These are phyloP conservation scores for Choiromyces venosus DNA, from an alignment of 495 filamentous ascomycete species.

Conservation along the genomic window DNA sequence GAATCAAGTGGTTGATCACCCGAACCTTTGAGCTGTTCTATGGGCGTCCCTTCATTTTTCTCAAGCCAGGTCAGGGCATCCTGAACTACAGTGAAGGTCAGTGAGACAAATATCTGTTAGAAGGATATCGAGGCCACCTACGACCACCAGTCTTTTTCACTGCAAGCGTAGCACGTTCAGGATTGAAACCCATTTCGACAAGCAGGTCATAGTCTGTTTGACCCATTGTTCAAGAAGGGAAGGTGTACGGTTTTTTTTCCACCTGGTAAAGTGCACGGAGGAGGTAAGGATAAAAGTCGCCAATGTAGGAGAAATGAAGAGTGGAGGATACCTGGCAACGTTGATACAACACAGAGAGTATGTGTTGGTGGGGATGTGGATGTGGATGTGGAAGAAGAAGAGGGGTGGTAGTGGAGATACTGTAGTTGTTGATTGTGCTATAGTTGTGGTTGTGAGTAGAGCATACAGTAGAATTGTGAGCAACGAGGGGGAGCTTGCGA, in stretches of 20 bases:
- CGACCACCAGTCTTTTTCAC: conserved; percentile 69
- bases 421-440: neutral
- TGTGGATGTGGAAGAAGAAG: neutral
- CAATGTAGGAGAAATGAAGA: conserved; percentile 1
- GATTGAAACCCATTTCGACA: conserved; percentile 92
- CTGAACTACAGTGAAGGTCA: conserved; percentile 56
- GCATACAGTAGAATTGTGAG: conserved; percentile 10
- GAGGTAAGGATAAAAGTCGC: neutral
- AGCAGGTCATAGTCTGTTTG: conserved; percentile 59
- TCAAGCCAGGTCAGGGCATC: conserved; percentile 93
- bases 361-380: conserved; percentile 13
- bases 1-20: conserved; percentile 27
- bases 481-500: conserved; percentile 26
- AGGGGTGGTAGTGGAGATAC: neutral
- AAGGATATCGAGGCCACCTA: conserved; percentile 47
- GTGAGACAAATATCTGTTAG: conserved; percentile 23
- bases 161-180: conserved; percentile 70
- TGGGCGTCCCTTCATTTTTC: conserved; percentile 71
- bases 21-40: conserved; percentile 59
- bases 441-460: neutral
- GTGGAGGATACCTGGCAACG: conserved; percentile 4
- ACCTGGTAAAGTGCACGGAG: neutral
- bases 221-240: conserved; percentile 26
- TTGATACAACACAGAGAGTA: conserved; percentile 23
- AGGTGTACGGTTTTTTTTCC: neutral